phyloP scores from a whole-genome alignment of 257 asterid species.

The Solanum bukasovii region DNA sequence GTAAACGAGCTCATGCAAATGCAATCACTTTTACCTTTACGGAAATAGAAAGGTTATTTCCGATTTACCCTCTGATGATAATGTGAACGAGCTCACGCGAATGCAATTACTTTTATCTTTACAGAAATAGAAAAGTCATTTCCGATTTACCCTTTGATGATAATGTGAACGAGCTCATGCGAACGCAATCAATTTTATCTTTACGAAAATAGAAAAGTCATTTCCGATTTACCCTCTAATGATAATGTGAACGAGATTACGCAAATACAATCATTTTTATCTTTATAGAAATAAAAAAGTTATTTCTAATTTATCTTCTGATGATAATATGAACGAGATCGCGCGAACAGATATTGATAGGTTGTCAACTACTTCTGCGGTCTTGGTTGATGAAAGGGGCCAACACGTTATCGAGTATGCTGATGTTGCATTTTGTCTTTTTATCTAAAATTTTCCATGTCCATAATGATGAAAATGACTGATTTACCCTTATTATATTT shows the following conservation, averaged over 20 bases:
- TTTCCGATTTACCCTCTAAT: too few relatives aligned
- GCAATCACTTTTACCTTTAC: too few relatives aligned
- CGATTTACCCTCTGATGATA: not conserved
- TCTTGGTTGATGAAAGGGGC: not conserved
- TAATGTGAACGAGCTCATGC: too few relatives aligned
- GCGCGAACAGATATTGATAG: accelerated
- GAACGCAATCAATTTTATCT: too few relatives aligned
- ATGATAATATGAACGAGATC: not conserved
- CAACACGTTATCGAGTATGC: not conserved
- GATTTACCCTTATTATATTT: not conserved
- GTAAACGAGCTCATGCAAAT: too few relatives aligned
- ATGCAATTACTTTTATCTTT: not conserved
- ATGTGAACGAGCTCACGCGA: not conserved
- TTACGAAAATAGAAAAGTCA: too few relatives aligned
- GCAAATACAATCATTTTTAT: not conserved
- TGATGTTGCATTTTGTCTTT: not conserved
- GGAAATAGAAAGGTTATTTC: too few relatives aligned
- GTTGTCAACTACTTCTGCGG: not conserved
- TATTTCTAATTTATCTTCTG: accelerated
- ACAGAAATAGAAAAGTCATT: too few relatives aligned
- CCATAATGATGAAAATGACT: not conserved
- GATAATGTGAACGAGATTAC: not conserved
- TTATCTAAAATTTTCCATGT: not conserved
- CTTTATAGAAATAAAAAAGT: accelerated
- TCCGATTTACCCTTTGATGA: too few relatives aligned